A percentile compares a stretch with the other conserved stretches of the same genome.
phyloP scores from a whole-genome alignment of 2,329 filamentous ascomycete genomes.

The Fusarium domesticum region DNA sequence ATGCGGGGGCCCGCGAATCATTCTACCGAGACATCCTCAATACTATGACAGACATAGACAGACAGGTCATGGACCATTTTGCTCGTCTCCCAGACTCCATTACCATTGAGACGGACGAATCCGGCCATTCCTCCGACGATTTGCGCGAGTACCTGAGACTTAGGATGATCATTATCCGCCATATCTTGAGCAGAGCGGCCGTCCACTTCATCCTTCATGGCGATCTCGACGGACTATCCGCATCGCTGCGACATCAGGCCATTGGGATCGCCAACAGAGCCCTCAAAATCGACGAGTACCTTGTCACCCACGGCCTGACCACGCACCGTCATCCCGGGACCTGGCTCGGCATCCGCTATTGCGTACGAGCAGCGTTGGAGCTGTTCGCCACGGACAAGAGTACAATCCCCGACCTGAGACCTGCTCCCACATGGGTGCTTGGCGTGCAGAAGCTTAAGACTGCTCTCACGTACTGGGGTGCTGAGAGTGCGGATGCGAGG shows the following conservation, averaged over 20 bases:
- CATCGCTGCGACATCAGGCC: background rate
- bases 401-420: background rate
- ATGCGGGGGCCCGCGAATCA: background rate
- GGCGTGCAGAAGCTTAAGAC: background rate
- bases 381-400: background rate
- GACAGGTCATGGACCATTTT: background rate
- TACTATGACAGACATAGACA: background rate
- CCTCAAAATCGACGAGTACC: background rate
- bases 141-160: slow-evolving; percentile 1
- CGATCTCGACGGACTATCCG: background rate
- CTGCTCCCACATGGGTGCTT: background rate
- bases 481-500: background rate
- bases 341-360: background rate
- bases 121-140: background rate
- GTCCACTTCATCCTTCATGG: background rate
- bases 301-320: background rate
- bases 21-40: slow-evolving; percentile 1
- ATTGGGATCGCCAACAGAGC: background rate
- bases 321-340: background rate
- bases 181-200: background rate
- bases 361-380: background rate
- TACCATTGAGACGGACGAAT: background rate
- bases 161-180: background rate
- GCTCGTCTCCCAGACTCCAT: background rate
- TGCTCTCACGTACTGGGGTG: background rate